Evolutionary conservation across 306 rosid genomes (phyloP).

Genomic region (Gleditsia sinensis): DNA sequence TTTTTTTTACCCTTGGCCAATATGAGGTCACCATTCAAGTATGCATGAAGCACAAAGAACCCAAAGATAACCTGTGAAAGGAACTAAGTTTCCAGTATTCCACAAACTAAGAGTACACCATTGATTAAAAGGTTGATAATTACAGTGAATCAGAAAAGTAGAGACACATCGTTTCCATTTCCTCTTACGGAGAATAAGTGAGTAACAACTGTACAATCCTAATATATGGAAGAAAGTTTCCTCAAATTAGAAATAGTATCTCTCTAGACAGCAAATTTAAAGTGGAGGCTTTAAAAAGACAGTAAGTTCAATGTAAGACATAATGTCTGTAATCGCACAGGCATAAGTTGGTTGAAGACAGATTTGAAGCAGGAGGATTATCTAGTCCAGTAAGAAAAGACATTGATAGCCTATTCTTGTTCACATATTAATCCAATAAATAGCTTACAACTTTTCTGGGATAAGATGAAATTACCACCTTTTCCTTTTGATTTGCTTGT

Average conservation of each 20-base stretch:
- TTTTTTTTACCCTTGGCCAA: not conserved
- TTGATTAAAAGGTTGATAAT: not conserved
- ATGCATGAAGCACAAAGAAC: conserved; percentile 7
- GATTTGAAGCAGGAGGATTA: not conserved
- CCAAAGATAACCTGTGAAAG: not conserved
- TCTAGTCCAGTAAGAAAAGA: not conserved
- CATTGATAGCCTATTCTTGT: not conserved
- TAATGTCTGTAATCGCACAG: not conserved
- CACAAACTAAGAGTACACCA: not conserved
- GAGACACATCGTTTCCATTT: too few species aligned
- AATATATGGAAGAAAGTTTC: not conserved
- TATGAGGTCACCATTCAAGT: not conserved
- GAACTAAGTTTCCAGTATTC: not conserved
- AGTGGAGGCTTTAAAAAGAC: not conserved
- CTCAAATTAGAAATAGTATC: not conserved
- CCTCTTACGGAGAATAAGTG: too few species aligned
- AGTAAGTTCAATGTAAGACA: not conserved
- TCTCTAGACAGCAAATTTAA: conserved; percentile 4
- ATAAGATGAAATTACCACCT: conserved; percentile 48
- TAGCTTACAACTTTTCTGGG: not conserved
- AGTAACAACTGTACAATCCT: too few species aligned
- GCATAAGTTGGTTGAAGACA: not conserved
- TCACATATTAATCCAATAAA: not conserved
- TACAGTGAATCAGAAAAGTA: too few species aligned
- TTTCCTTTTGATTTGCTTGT: conserved; percentile 46